phyloP scores from a whole-genome alignment of 208 protist genomes.

The Lotmaria passim region DNA sequence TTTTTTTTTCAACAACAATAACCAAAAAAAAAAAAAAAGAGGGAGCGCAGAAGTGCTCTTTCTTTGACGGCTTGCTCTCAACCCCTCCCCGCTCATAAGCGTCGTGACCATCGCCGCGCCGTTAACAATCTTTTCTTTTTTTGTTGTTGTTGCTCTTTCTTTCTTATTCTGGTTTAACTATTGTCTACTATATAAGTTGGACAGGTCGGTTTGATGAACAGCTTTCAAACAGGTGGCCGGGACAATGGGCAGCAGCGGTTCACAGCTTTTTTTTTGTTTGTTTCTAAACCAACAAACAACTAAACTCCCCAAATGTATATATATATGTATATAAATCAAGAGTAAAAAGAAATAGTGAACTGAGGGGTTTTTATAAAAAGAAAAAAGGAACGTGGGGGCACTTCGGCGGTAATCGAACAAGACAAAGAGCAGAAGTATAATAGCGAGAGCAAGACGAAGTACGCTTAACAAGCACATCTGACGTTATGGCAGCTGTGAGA shows the following conservation, averaged over 20 bases:
- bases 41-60: background rate
- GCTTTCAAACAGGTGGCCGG: constrained; percentile 16
- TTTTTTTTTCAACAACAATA: too few species aligned
- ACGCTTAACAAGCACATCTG: too few species aligned
- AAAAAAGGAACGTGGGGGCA: background rate
- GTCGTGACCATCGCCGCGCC: background rate
- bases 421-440: too few species aligned
- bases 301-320: too few species aligned
- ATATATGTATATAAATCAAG: too few species aligned
- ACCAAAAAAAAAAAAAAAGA: too few species aligned
- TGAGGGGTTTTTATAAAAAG: background rate
- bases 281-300: too few species aligned
- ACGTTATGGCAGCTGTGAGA: too few species aligned
- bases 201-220: constrained; percentile 7
- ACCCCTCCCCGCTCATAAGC: background rate
- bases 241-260: background rate
- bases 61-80: background rate
- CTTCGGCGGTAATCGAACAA: too few species aligned
- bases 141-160: constrained; percentile 1
- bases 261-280: background rate
- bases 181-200: constrained; percentile 18
- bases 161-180: background rate
- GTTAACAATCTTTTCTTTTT: background rate
- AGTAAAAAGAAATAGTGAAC: background rate
- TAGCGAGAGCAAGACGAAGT: too few species aligned